Percentiles rank a stretch among this genome's conserved stretches.
phyloP scores from a whole-genome alignment of 78 protist genomes.

The Emiliania huxleyi region DNA sequence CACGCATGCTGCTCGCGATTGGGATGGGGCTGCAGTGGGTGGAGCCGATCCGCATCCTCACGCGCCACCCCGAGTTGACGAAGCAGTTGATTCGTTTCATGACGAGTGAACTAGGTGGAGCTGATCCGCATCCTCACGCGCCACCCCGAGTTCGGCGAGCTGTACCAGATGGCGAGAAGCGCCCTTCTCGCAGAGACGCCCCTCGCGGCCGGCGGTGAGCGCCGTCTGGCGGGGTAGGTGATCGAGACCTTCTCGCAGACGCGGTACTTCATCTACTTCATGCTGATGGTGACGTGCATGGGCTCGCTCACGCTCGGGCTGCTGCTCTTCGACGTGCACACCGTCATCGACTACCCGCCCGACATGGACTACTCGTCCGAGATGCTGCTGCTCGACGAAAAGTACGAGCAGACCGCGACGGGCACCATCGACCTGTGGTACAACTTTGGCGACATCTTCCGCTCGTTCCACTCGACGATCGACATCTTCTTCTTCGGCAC shows the following conservation, averaged over 20 bases:
- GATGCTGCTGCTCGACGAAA: neutral
- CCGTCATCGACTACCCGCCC: neutral
- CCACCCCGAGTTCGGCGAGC: neutral
- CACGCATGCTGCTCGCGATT: neutral
- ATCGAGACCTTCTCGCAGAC: neutral
- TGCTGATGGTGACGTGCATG: neutral
- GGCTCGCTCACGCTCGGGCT: neutral
- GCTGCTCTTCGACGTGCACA: neutral
- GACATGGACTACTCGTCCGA: neutral
- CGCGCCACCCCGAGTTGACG: no score
- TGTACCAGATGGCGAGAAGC: neutral
- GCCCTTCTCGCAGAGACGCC: no score
- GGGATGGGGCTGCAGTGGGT: neutral
- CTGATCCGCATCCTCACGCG: neutral
- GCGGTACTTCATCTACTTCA: neutral
- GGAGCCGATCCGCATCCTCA: no score
- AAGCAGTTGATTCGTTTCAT: no score
- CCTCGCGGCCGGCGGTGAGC: no score
- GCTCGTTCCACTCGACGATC: neutral
- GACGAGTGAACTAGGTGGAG: no score
- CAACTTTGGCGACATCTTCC: neutral
- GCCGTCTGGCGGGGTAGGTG: no score
- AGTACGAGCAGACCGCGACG: neutral
- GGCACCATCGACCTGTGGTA: neutral
- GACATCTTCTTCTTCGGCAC: neutral